Evolutionary conservation across 345 rosid species (phyloP), one percentile per base, ranked within the genome.

Genomic region (Aquilaria sinensis): DNA sequence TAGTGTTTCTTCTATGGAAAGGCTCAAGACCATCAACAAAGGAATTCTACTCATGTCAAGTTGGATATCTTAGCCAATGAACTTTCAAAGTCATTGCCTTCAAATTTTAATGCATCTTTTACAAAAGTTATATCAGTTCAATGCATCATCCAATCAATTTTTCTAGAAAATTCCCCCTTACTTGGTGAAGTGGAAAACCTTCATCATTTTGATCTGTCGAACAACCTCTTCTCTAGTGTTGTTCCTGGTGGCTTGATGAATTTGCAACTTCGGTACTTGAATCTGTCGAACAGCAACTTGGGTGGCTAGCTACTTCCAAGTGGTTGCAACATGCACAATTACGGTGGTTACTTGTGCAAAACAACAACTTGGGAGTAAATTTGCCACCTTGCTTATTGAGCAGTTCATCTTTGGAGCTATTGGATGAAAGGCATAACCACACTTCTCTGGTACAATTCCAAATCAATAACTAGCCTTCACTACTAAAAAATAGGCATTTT

Each of bases 271-370:
- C 13, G 65, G 69, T 70, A 70, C 65, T 58, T 59, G 56, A 70
- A 70, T 53, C 69, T 70, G 9, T 64, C 69, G 29, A 70, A 70
- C 61, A 70, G 64, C 54, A 48, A 56, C 56, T 57, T 70, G 7
- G 2, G 34, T 7, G 74, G 69, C 10, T 46, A 52, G 50, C 31
- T 60, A 34, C 59, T 70, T 53, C 64, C 63, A 0, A 16, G 3
- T 51, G 62, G 52, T 23, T 70, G 64, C 34, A 53, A 55, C 4
- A 52, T 70, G 67, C 51, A 23, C 8, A 51, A 15, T 13, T 69
- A 67, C 16, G 4, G 23, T 63, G 58, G 58, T 53, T 70, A 47
- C 60, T 57, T 13, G 68, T 70, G 15, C 52, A 58, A 15, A 47
- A 23, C 14, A 69, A 62, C 58, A 63, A 15, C 46, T 58, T 70